Evolutionary conservation across 345 rosid genomes (phyloP).

Genomic region (Lepidium africanum): DNA sequence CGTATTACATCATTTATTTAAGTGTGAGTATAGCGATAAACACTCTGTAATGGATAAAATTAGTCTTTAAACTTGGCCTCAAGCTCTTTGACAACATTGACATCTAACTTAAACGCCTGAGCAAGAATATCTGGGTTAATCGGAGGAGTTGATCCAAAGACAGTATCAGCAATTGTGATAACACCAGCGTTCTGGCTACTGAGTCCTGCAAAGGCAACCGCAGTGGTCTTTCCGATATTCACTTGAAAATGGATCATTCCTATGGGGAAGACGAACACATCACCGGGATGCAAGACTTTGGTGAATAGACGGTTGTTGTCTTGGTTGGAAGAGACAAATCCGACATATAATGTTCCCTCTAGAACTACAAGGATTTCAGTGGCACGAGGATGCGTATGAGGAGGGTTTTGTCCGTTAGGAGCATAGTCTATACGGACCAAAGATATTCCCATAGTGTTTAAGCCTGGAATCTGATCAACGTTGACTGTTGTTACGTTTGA

Average conservation of each 20-base stretch:
- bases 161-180: slow-evolving; percentile 28
- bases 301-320: slow-evolving; percentile 23
- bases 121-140: slow-evolving; percentile 33
- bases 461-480: slow-evolving; percentile 22
- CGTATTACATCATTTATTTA: too few species aligned
- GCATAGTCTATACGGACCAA: slow-evolving; percentile 18
- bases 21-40: too few species aligned
- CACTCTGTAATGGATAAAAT: too few species aligned
- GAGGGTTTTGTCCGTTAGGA: slow-evolving; percentile 30
- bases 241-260: slow-evolving; percentile 21
- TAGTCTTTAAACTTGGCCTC: slow-evolving; percentile 27
- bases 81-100: slow-evolving; percentile 26
- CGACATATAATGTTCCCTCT: slow-evolving; percentile 28
- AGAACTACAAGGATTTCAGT: slow-evolving; percentile 30
- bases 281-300: slow-evolving; percentile 22
- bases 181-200: slow-evolving; percentile 33
- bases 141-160: slow-evolving; percentile 24
- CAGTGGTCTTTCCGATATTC: neutral
- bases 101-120: slow-evolving; percentile 36
- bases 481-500: slow-evolving; percentile 9
- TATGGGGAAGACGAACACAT: neutral
- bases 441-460: slow-evolving; percentile 33
- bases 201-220: slow-evolving; percentile 22
- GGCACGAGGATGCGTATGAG: slow-evolving; percentile 38
- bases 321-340: slow-evolving; percentile 36